Evolutionary conservation across 768 basidiomycete genomes (phyloP), one percentile per base, ranked within the genome.

Genomic region (Ramaria sp.): DNA sequence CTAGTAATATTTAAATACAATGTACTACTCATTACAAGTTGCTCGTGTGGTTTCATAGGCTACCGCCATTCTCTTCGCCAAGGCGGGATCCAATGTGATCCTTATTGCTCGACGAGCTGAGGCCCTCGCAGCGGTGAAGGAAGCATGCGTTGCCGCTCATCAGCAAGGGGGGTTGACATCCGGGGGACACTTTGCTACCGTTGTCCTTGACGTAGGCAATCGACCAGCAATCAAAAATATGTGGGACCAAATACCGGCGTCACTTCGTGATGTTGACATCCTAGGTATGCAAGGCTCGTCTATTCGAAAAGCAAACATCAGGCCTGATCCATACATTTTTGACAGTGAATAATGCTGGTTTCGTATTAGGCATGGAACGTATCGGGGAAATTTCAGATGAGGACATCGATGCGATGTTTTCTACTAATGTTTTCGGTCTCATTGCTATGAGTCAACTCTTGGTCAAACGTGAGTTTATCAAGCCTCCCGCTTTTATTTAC

Each of bases 1-100:
- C 17, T 20, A 51, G 47, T 39, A 27, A 30, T 49, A 37, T 31
- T 27, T 7, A 33, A 30, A 15, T 27, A 19, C 17, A 17, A 57
- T 10, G 34, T 37, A 7, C 34, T 37, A 19, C 4, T 43, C 42
- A 17, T 22, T 42, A 19, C 33, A 42, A 46, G 38, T 48, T 33
- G 53, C 19, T 27, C 12, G 3, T 30, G 34, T 53, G 27, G 27
- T 51, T 51, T 7, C 47, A 61, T 66, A 93, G 89, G 89, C 88
- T 4, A 85, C 92, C 2, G 92, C 93, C 37, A 64, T 91, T 47
- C 78, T 96, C 49, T 96, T 95, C 61, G 92, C 93, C 42, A 92
- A 84, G 86, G 90, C 83, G 43, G 93, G 93, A 43, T 83, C 90
- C 30, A 94, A 95, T 65, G 72, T 95, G 43, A 86, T 95, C 64